A percentile compares a stretch with the other conserved stretches of the same genome.
These are phyloP conservation scores for Calendula officinalis DNA, from an alignment of 129 eudicot species.

Conservation along the genomic window DNA sequence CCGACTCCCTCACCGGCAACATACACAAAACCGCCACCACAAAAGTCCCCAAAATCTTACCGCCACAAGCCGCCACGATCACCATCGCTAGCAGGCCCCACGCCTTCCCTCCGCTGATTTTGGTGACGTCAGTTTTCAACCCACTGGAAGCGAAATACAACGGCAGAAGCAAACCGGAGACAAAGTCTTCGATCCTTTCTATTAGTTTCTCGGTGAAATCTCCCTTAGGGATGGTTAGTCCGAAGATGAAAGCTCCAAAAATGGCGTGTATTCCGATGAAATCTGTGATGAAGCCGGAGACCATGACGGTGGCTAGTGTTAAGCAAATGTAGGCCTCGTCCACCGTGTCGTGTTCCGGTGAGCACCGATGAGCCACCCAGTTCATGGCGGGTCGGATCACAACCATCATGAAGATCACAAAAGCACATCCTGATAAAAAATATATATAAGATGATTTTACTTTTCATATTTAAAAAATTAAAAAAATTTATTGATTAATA, in stretches of 20 bases:
- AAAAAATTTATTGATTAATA: too few relatives aligned
- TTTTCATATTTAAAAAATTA: neutral
- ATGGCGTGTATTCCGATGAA: conserved; percentile 78
- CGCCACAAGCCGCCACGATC: conserved; percentile 69
- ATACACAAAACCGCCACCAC: conserved; percentile 55
- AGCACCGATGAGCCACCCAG: conserved; percentile 56
- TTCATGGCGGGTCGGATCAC: conserved; percentile 62
- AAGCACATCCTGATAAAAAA: conserved; percentile 48
- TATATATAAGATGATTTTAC: neutral
- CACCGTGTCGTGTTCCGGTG: conserved; percentile 53
- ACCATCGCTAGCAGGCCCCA: conserved; percentile 82
- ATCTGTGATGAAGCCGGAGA: conserved; percentile 77
- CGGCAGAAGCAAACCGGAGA: conserved; percentile 75
- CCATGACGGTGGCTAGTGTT: conserved; percentile 70
- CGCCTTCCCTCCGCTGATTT: conserved; percentile 50
- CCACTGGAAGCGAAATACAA: conserved; percentile 92
- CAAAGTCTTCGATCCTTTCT: conserved; percentile 77
- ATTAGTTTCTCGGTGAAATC: conserved; percentile 57
- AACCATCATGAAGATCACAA: conserved; percentile 65
- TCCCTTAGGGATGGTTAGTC: conserved; percentile 76
- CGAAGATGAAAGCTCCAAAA: conserved; percentile 88
- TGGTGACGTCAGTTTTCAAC: conserved; percentile 64
- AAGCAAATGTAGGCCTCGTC: conserved; percentile 68
- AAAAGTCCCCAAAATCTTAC: conserved; percentile 75
- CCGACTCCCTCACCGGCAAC: conserved; percentile 64